Evolutionary conservation across 805 yeast species (phyloP).

Genomic region (Kodamaea nitidulidarum): DNA sequence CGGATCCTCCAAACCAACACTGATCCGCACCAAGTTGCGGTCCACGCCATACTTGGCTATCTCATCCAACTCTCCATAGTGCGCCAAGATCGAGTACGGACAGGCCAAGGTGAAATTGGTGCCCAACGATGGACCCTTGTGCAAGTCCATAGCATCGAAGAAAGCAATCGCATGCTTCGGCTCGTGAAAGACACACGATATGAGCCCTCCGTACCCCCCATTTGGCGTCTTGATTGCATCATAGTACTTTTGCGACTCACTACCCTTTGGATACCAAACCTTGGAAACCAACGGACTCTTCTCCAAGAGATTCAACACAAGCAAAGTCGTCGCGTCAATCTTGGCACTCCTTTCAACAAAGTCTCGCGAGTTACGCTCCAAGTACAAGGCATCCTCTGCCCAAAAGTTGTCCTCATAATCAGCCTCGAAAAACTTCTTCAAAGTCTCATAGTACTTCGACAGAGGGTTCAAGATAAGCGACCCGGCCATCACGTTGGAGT

Average conservation of each 20-base stretch:
- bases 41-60: constrained; percentile 82
- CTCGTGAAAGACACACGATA: constrained; percentile 67
- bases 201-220: constrained; percentile 88
- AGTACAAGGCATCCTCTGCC: constrained; percentile 90
- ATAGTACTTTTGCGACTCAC: constrained; percentile 56
- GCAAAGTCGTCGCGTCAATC: constrained; percentile 54
- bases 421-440: constrained; percentile 48
- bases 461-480: constrained; percentile 73
- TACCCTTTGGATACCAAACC: constrained; percentile 67
- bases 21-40: constrained; percentile 68
- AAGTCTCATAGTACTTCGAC: constrained; percentile 44
- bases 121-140: constrained; percentile 90
- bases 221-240: constrained; percentile 61
- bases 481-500: constrained; percentile 94
- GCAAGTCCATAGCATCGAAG: constrained; percentile 63
- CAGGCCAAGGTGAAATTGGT: constrained; percentile 86
- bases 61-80: constrained; percentile 75
- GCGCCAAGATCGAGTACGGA: constrained; percentile 86
- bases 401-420: constrained; percentile 72
- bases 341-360: constrained; percentile 58
- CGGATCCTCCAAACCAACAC: constrained; percentile 79
- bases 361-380: constrained; percentile 92
- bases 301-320: constrained; percentile 50
- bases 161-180: constrained; percentile 66
- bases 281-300: constrained; percentile 52